Evolutionary conservation across 805 yeast species (phyloP).

Genomic region (Scheffersomyces stipitis): DNA sequence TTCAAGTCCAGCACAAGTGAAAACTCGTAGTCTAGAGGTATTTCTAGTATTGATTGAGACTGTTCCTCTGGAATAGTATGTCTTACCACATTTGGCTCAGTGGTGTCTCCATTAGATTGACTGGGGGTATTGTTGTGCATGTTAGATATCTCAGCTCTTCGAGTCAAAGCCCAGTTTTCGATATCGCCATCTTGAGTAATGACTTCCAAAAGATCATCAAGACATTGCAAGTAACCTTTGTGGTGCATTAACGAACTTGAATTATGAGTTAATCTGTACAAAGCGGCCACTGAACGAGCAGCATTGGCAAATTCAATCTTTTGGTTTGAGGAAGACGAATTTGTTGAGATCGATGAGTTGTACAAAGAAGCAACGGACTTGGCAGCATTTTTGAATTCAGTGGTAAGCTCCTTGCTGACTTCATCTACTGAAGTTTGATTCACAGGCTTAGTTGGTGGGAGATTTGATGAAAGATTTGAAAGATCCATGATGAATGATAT

Average conservation of each 20-base stretch:
- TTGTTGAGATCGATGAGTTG: slow-evolving; percentile 21
- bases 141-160: slow-evolving; percentile 40
- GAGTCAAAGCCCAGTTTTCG: slow-evolving; percentile 53
- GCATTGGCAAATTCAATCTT: slow-evolving; percentile 40
- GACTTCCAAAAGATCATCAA: slow-evolving; percentile 52
- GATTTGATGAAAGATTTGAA: slow-evolving; percentile 54
- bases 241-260: slow-evolving; percentile 47
- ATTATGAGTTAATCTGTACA: slow-evolving; percentile 60
- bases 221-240: slow-evolving; percentile 61
- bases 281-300: slow-evolving; percentile 45
- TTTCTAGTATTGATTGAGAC: slow-evolving; percentile 5
- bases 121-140: slow-evolving; percentile 3
- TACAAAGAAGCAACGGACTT: slow-evolving; percentile 61
- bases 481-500: slow-evolving; percentile 66
- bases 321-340: slow-evolving; percentile 8
- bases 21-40: slow-evolving; percentile 33
- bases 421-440: slow-evolving; percentile 47
- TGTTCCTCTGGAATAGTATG: background rate
- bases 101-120: slow-evolving; percentile 1
- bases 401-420: slow-evolving; percentile 52
- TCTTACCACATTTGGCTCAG: slow-evolving; percentile 19
- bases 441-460: slow-evolving; percentile 54
- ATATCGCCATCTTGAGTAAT: slow-evolving; percentile 45
- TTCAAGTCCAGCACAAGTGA: slow-evolving; percentile 26
- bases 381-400: slow-evolving; percentile 72